A percentile compares a stretch with the other conserved stretches of the same genome.
These are phyloP conservation scores for Pestalotiopsis sp. DNA, from an alignment of 2,329 filamentous ascomycete species.

Conservation along the genomic window DNA sequence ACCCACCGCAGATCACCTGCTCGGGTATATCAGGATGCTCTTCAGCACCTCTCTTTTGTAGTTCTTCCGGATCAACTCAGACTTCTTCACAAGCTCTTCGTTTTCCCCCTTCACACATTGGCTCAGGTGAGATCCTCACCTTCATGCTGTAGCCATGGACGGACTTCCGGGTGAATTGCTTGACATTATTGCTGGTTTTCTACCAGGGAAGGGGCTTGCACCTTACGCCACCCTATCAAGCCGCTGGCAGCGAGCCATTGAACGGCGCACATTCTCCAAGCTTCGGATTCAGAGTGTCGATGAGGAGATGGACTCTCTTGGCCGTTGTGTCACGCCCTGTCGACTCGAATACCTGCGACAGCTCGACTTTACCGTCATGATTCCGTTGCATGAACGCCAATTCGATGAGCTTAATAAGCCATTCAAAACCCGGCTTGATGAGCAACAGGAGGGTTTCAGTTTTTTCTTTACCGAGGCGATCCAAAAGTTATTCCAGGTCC, in stretches of 20 bases:
- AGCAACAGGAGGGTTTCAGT: neutral
- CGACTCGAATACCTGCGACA: neutral
- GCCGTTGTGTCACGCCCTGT: neutral
- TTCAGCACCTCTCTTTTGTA: neutral
- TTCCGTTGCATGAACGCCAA: neutral
- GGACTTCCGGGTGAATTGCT: neutral
- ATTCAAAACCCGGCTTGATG: neutral
- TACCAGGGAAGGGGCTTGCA: neutral
- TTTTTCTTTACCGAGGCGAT: neutral
- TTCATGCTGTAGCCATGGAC: neutral
- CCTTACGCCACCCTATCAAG: neutral
- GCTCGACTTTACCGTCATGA: neutral
- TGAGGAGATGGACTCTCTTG: neutral
- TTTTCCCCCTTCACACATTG: neutral
- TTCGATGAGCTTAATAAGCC: neutral
- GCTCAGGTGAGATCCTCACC: too few species aligned
- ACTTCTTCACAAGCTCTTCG: neutral
- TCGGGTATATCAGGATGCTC: neutral
- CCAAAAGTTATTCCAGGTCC: neutral
- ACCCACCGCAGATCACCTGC: neutral
- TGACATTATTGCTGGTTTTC: neutral
- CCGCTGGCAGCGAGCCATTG: neutral
- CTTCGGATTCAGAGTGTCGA: neutral
- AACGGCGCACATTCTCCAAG: neutral
- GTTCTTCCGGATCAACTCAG: neutral